Conservation (phyloP, 768 basidiomycete species). For the Grammothele lineata region DNA sequence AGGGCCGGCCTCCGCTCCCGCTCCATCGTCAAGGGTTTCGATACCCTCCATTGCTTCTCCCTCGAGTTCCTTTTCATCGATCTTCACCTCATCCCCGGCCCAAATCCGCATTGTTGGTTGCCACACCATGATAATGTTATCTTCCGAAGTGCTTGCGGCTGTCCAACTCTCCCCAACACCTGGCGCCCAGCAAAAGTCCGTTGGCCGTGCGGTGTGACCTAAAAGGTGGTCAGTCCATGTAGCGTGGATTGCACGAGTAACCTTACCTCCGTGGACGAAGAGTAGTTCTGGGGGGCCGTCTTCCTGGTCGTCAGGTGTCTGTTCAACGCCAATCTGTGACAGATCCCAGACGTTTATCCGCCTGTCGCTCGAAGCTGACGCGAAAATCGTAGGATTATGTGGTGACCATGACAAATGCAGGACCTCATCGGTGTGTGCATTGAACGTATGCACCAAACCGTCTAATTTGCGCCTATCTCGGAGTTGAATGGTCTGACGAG, state of each 20-base stretch:
- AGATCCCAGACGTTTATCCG: slow-evolving; percentile 96
- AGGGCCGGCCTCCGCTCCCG: slow-evolving; percentile 4
- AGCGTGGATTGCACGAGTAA: background rate
- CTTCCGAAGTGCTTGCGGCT: slow-evolving; percentile 84
- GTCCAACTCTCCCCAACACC: slow-evolving; percentile 81
- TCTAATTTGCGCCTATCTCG: slow-evolving; percentile 81
- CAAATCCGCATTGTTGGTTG: slow-evolving; percentile 93
- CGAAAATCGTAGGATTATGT: slow-evolving; percentile 86
- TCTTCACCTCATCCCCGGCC: slow-evolving; percentile 83
- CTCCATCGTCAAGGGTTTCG: slow-evolving; percentile 39
- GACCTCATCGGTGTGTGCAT: slow-evolving; percentile 92
- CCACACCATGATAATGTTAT: slow-evolving; percentile 98
- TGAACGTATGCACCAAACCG: slow-evolving; percentile 83
- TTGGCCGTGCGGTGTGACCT: slow-evolving; percentile 87
- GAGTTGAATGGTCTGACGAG: slow-evolving; percentile 69
- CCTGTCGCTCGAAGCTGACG: slow-evolving; percentile 91
- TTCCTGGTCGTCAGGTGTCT: slow-evolving; percentile 96
- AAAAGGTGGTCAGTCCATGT: slow-evolving; percentile 1
- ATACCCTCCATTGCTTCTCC: slow-evolving; percentile 74
- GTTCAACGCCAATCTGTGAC: slow-evolving; percentile 86
- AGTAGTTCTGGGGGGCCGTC: slow-evolving; percentile 96
- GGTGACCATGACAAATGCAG: slow-evolving; percentile 96
- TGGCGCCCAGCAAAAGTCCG: slow-evolving; percentile 96
- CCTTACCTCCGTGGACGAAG: slow-evolving; percentile 90
- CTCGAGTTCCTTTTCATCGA: slow-evolving; percentile 85